Base-by-base conservation (phyloP, 2,329 filamentous ascomycete genomes). In the Davidsoniella neocaledoniae region DNA sequence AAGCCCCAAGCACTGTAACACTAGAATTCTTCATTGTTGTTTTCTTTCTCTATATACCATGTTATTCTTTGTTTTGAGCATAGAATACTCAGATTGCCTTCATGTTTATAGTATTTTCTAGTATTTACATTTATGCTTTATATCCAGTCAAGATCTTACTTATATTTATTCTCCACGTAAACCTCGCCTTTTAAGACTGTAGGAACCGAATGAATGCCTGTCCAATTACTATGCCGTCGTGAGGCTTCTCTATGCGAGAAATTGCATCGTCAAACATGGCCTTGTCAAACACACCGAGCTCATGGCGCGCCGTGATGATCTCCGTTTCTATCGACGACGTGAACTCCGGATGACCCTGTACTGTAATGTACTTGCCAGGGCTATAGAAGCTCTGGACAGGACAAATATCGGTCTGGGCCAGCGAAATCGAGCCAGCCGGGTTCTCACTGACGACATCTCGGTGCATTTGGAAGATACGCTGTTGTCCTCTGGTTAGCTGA, bases 341-440 rank as follows among this genome's bases (percentile, higher is more conserved):
- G 61, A 90, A 91, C 63, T 94, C 87, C 0, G 86, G 87, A 62
- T 94, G 86, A 5, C 86, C 86, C 66, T 94, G 86, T 1, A 94
- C 76, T 0, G 84, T 80, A 54, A 93, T 79, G 53, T 84, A 68
- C 36, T 72, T 72, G 40, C 72, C 68, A 7, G 79, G 74, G 17
- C 71, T 64, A 60, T 91, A 83, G 74, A 93, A 86, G 54, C 79
- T 83, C 63, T 94, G 86, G n/a, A 86, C 78, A 8, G 71, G 66
- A 65, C 86, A 93, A 43, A 70, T 65, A 3, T 72, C 70, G 2
- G 82, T 83, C 39, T 70, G 72, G 2, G 77, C 86, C 2, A 93
- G 69, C 2, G 69, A 64, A 50, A 80, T 69, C 2, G 81, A 73
- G 49, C 72, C 75, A 5, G 68, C 59, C 0, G 86, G 85, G 49